Evolutionary conservation across 2,329 filamentous ascomycete genomes (phyloP).

Genomic region (Chaetomiaceae sp.): DNA sequence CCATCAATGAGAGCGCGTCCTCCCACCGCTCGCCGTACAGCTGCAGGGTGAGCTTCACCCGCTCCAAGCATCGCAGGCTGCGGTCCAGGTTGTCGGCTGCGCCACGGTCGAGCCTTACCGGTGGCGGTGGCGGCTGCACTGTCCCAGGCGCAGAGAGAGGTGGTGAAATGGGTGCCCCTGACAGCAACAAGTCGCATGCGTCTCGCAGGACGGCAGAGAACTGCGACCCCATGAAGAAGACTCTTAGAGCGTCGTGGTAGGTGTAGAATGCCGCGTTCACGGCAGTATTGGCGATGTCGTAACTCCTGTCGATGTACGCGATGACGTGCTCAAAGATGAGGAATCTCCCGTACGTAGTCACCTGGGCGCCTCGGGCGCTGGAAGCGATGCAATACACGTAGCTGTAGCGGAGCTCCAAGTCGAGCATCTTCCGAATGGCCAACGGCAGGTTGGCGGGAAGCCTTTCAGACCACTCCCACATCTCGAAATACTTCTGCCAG

Average conservation of each 20-base stretch:
- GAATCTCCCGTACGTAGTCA: conserved; percentile 69
- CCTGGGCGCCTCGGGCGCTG: conserved; percentile 63
- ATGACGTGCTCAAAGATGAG: conserved; percentile 83
- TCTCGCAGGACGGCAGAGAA: conserved; percentile 56
- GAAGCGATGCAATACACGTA: conserved; percentile 85
- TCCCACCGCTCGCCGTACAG: conserved; percentile 57
- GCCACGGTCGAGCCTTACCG: conserved; percentile 31
- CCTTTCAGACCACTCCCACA: conserved; percentile 75
- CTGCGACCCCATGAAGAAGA: conserved; percentile 67
- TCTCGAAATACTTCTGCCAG: conserved; percentile 68
- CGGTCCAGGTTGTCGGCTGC: conserved; percentile 47
- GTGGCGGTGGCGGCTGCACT: conserved; percentile 47
- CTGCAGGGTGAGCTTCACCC: conserved; percentile 47
- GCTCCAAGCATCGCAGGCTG: conserved; percentile 49
- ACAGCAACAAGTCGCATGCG: conserved; percentile 50
- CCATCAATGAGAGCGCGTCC: conserved; percentile 47
- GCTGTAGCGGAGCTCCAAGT: conserved; percentile 83
- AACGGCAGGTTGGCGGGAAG: conserved; percentile 60
- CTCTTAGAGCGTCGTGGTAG: conserved; percentile 80
- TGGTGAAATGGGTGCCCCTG: conserved; percentile 40
- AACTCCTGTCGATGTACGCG: conserved; percentile 71
- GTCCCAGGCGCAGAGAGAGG: conserved; percentile 40
- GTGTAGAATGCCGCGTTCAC: conserved; percentile 65
- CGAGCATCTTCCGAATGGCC: conserved; percentile 68
- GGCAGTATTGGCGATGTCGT: conserved; percentile 56